Conservation (phyloP, 2,329 filamentous ascomycete species). For the Aspergillus aculeatinus region DNA sequence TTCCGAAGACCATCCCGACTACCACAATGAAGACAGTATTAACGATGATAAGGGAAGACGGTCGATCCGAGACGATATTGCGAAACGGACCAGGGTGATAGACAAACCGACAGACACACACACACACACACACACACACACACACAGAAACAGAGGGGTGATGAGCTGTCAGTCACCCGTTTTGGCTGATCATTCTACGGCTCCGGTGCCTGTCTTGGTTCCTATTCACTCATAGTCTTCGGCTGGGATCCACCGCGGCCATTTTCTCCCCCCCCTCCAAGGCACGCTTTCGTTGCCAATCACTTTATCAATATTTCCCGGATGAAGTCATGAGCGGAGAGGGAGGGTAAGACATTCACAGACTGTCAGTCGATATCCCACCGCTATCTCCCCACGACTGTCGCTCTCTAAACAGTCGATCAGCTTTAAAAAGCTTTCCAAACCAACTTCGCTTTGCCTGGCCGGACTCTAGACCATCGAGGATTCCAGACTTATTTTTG, state of each 20-base stretch:
- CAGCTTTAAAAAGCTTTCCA: not conserved
- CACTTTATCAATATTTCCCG: not conserved
- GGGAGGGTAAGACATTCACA: not conserved
- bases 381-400: not conserved
- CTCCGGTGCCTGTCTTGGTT: not conserved
- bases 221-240: not conserved
- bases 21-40: not conserved
- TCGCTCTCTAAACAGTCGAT: not conserved
- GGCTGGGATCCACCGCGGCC: not conserved
- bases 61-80: not conserved
- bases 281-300: not conserved
- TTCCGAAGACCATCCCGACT: not conserved
- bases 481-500: conserved; percentile 14
- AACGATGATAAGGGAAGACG: not conserved
- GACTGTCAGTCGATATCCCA: not conserved
- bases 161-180: not conserved
- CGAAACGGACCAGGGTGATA: not conserved
- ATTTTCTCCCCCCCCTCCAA: conserved; percentile 1
- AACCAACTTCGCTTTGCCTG: not conserved
- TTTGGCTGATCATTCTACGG: not conserved
- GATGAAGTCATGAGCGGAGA: not conserved
- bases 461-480: conserved; percentile 11
- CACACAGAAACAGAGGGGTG: not conserved
- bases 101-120: not conserved
- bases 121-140: no score